Base-by-base conservation (phyloP, 306 rosid genomes). In the Citrullus mucosospermus region DNA sequence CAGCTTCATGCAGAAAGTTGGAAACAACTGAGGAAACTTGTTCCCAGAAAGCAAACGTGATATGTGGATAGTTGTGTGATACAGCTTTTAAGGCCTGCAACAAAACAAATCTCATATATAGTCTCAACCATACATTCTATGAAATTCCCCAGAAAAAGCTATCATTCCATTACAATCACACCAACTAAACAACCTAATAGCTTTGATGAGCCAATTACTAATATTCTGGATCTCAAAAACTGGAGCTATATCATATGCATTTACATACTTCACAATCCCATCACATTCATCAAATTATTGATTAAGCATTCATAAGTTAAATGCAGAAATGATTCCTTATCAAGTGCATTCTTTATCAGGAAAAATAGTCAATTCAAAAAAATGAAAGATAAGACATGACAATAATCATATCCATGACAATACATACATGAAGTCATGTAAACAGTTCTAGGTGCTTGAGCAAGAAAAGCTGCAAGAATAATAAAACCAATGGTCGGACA, bases 31-130 rank as follows among this genome's bases (percentile, higher is more conserved):
- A 70, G 77, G 92, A 92, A 84, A 95, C 84, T 78, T 78, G 85
- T 78, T 84, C 87, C 99, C 99, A 95, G 79, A 90, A 92, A 32
- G 91, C 81, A 81, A 81, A 34, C 85, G 88, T 87, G 70, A 82
- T 83, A 79, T 83, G 87, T 56, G 99, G 99, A 80, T 91, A 92
- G 85, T 81, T 92, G 85, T 95, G 99, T 66, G 85, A 92, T 80
- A 87, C 89, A 80, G 92, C 92, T 86, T 86, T 95, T 38, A 95
- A 92, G 20, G 92, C 97, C 97, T 92, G 90, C 28, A 85, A 81
- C 69, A 81, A 83, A 65, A 79, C 38, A 68, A 78, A 22, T 50
- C 50, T 28, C 32, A 9, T 4, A 72, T 54, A 66, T 8, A 44
- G 62, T 43, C 9, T 28, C 20, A 51, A 70, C 77, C 59, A 50